phyloP scores from a whole-genome alignment of 2,329 filamentous ascomycete genomes.

The Alternaria novae-zelandiae region DNA sequence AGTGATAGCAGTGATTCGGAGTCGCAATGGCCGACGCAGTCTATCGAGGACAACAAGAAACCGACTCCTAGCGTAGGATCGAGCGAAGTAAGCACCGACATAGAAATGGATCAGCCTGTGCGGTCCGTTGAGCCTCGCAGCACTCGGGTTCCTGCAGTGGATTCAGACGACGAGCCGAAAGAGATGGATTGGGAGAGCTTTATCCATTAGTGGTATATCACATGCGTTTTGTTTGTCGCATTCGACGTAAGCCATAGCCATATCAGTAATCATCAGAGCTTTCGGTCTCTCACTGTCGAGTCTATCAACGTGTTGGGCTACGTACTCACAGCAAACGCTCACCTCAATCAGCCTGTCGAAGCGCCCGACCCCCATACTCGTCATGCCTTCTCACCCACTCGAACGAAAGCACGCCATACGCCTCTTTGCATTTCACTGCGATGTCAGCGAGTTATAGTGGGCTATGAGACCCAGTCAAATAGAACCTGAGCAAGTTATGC shows the following conservation, averaged over 20 bases:
- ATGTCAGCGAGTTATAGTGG: background rate
- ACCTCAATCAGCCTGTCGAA: background rate
- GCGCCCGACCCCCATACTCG: background rate
- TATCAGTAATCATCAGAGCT: background rate
- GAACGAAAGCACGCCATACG: background rate
- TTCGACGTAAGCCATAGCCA: background rate
- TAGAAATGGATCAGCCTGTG: background rate
- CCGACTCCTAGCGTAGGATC: background rate
- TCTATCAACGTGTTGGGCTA: background rate
- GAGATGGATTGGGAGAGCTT: conserved; percentile 18
- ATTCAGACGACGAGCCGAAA: conserved; percentile 8
- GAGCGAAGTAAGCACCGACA: background rate
- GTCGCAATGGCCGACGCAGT: background rate
- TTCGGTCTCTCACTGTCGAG: background rate
- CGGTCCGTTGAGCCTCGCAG: background rate
- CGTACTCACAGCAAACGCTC: background rate
- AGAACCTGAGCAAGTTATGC: background rate
- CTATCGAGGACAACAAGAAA: background rate
- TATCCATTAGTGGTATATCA: background rate
- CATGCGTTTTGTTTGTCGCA: background rate
- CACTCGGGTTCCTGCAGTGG: background rate
- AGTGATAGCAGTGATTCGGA: background rate
- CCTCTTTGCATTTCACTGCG: background rate
- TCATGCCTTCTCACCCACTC: background rate
- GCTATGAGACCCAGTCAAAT: background rate